Evolutionary conservation across 345 rosid genomes (phyloP).

Genomic region (Trapa bicornis): DNA sequence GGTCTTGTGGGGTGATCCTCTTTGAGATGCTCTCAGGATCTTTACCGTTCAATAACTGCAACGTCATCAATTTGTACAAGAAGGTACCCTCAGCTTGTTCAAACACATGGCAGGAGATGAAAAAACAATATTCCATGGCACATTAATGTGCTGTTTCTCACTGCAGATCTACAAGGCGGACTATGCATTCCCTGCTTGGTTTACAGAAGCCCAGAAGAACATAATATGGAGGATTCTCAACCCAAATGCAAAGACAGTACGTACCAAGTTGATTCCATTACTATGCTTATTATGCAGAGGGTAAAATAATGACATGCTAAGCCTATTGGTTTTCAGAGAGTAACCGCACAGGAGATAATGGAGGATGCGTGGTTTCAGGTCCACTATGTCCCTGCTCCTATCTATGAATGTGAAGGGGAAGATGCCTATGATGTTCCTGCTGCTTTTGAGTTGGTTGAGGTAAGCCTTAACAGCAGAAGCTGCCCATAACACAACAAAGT

Average conservation of each 20-base stretch:
- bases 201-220: constrained; percentile 43
- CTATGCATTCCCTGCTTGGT: constrained; percentile 47
- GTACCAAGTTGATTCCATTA: neutral
- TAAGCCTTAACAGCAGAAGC: constrained; percentile 4
- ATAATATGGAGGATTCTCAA: constrained; percentile 61
- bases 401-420: constrained; percentile 22
- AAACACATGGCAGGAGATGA: neutral
- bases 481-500: no score
- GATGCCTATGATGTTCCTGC: constrained; percentile 41
- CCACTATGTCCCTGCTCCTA: constrained; percentile 42
- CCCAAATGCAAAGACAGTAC: constrained; percentile 52
- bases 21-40: constrained; percentile 69
- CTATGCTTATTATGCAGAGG: neutral
- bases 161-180: constrained; percentile 56
- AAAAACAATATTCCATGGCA: no score
- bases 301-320: neutral
- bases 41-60: constrained; percentile 72
- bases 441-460: constrained; percentile 54
- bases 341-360: constrained; percentile 49
- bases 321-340: constrained; percentile 29
- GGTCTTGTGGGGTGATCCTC: constrained; percentile 95
- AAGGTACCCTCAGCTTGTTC: constrained; percentile 28
- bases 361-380: constrained; percentile 73
- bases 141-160: neutral
- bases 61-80: constrained; percentile 46